Conservation (phyloP, 148 eudicot genomes). For the Cornus kousa region DNA sequence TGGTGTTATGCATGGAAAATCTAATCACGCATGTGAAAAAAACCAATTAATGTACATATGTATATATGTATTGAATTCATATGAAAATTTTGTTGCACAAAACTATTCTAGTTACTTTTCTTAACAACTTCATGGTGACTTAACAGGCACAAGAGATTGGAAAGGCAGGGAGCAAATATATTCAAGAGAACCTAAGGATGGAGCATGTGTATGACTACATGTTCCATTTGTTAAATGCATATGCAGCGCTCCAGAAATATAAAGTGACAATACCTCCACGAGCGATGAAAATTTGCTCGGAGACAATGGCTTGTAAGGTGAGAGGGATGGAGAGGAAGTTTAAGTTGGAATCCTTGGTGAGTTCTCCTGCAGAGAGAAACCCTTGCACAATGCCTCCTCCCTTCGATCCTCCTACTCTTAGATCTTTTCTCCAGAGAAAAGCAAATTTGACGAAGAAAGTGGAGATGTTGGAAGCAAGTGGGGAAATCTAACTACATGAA, state of each 20-base stretch:
- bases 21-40: too few relatives aligned
- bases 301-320: conserved; percentile 28
- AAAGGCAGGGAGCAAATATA: conserved; percentile 40
- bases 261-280: conserved; percentile 29
- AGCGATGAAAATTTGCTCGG: conserved; percentile 29
- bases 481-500: neutral
- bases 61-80: too few relatives aligned
- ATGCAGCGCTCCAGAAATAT: conserved; percentile 36
- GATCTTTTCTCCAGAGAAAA: conserved; percentile 12
- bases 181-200: conserved; percentile 44
- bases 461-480: conserved; percentile 16
- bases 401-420: conserved; percentile 21
- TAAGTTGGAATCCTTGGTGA: conserved; percentile 28
- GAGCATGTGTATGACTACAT: conserved; percentile 40
- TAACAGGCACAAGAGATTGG: conserved; percentile 49
- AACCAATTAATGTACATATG: too few relatives aligned
- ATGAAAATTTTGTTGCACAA: too few relatives aligned
- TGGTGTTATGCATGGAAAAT: too few relatives aligned
- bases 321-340: conserved; percentile 22
- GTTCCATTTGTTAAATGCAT: conserved; percentile 33
- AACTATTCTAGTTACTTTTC: too few relatives aligned
- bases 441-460: conserved; percentile 14
- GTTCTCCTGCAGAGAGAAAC: conserved; percentile 26
- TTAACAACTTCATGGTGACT: neutral
- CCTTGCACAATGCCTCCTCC: conserved; percentile 40